These are phyloP conservation scores for Candida ovalis DNA, from an alignment of 805 yeast species.

Conservation along the genomic window DNA sequence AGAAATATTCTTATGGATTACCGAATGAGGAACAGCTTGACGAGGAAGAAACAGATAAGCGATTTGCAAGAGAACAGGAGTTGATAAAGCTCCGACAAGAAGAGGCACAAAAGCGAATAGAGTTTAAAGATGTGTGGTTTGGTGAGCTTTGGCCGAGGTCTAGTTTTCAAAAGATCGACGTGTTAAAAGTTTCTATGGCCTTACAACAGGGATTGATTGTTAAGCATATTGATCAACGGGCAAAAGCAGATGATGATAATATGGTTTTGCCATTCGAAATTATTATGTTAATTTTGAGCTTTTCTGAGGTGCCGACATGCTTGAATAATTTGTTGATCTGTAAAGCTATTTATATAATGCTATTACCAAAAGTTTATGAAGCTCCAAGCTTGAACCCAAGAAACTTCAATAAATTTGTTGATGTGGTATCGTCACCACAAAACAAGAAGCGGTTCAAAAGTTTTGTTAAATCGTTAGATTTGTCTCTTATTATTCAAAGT, in stretches of 20 bases:
- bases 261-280: constrained; percentile 47
- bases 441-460: constrained; percentile 51
- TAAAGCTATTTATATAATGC: constrained; percentile 54
- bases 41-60: constrained; percentile 19
- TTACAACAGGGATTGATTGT: constrained; percentile 25
- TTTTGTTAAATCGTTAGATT: constrained; percentile 62
- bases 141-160: constrained; percentile 44
- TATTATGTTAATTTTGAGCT: constrained; percentile 36
- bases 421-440: constrained; percentile 42
- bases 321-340: constrained; percentile 57
- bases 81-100: constrained; percentile 1
- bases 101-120: neutral
- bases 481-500: constrained; percentile 77
- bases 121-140: constrained; percentile 13
- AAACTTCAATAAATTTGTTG: constrained; percentile 73
- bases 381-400: constrained; percentile 59
- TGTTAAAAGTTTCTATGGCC: constrained; percentile 31
- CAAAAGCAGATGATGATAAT: constrained; percentile 9
- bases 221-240: constrained; percentile 15
- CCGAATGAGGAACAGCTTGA: constrained; percentile 25
- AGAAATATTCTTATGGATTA: constrained; percentile 62
- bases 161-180: constrained; percentile 49
- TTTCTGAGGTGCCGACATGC: constrained; percentile 32
- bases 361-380: constrained; percentile 62
- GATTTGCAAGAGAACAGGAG: neutral